Evolutionary conservation across 768 basidiomycete species (phyloP).

Genomic region (Lactarius akahatsu): DNA sequence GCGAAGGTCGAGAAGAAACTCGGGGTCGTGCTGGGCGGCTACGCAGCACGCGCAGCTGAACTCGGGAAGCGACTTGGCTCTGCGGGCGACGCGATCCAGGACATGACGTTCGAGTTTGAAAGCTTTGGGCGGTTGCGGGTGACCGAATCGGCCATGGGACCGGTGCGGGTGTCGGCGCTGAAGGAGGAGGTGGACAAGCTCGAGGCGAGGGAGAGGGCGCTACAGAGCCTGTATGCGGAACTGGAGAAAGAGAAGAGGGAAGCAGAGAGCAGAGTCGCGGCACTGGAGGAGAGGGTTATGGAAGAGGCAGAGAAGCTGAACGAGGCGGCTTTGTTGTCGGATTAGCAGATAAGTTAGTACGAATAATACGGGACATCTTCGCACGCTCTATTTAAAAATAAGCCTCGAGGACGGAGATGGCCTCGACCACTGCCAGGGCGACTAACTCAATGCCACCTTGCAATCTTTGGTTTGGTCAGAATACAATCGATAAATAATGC

Average conservation of each 20-base stretch:
- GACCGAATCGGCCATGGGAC: constrained; percentile 75
- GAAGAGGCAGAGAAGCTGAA: constrained; percentile 79
- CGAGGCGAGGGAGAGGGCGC: constrained; percentile 67
- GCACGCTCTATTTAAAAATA: too few relatives aligned
- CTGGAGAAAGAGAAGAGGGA: constrained; percentile 69
- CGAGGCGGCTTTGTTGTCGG: constrained; percentile 61
- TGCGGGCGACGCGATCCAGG: constrained; percentile 70
- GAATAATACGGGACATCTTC: background rate
- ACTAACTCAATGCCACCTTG: background rate
- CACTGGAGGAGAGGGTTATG: constrained; percentile 85
- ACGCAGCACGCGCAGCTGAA: constrained; percentile 70
- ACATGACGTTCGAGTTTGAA: constrained; percentile 66
- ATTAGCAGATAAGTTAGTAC: background rate
- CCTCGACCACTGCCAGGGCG: background rate
- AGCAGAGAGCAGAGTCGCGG: constrained; percentile 53
- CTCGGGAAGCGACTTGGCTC: constrained; percentile 62
- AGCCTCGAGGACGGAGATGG: too few relatives aligned
- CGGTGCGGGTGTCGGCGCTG: constrained; percentile 71
- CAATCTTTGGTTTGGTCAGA: constrained; percentile 4
- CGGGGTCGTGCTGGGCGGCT: constrained; percentile 84
- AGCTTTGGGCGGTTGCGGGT: constrained; percentile 72
- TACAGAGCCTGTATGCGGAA: constrained; percentile 87
- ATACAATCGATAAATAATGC: constrained; percentile 5
- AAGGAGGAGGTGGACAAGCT: constrained; percentile 85
- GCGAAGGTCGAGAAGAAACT: constrained; percentile 91